A percentile compares a stretch with the other conserved stretches of the same genome.
These are phyloP conservation scores for Hericium coralloides DNA, from an alignment of 768 basidiomycete species.

Conservation along the genomic window DNA sequence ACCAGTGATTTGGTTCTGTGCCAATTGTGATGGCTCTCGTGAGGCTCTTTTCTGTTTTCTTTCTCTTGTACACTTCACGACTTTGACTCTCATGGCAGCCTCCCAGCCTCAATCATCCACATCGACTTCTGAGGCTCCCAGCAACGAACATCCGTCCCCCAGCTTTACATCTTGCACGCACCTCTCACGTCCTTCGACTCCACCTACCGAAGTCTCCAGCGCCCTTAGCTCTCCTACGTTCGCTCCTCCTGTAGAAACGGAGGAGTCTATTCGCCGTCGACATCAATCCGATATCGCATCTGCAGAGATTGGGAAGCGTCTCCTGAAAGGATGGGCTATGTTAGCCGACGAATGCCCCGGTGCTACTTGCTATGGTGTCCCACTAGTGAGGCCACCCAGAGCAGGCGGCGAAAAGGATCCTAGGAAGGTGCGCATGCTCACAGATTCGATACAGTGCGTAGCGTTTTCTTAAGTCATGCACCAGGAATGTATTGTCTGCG, in stretches of 20 bases:
- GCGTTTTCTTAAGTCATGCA: neutral
- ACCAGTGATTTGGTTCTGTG: constrained; percentile 48
- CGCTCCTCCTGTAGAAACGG: constrained; percentile 54
- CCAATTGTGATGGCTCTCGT: constrained; percentile 44
- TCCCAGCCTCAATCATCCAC: neutral
- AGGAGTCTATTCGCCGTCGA: constrained; percentile 56
- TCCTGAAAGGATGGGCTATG: constrained; percentile 84
- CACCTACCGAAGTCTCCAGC: constrained; percentile 68
- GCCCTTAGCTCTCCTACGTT: constrained; percentile 54
- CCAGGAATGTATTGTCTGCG: constrained; percentile 15
- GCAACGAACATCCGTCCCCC: constrained; percentile 18
- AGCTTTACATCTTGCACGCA: constrained; percentile 42
- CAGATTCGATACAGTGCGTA: neutral
- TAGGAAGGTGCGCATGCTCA: constrained; percentile 41
- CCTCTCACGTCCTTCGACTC: constrained; percentile 60
- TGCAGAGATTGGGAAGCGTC: constrained; percentile 64
- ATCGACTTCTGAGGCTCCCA: constrained; percentile 2
- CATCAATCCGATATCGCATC: constrained; percentile 79
- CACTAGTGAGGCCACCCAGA: constrained; percentile 75
- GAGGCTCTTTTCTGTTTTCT: constrained; percentile 12
- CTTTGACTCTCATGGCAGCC: constrained; percentile 1
- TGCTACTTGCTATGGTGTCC: constrained; percentile 62
- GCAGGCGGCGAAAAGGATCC: constrained; percentile 50
- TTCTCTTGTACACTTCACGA: neutral
- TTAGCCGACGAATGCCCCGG: constrained; percentile 80